phyloP scores from a whole-genome alignment of 208 protist species.

The Crithidia bombi region DNA sequence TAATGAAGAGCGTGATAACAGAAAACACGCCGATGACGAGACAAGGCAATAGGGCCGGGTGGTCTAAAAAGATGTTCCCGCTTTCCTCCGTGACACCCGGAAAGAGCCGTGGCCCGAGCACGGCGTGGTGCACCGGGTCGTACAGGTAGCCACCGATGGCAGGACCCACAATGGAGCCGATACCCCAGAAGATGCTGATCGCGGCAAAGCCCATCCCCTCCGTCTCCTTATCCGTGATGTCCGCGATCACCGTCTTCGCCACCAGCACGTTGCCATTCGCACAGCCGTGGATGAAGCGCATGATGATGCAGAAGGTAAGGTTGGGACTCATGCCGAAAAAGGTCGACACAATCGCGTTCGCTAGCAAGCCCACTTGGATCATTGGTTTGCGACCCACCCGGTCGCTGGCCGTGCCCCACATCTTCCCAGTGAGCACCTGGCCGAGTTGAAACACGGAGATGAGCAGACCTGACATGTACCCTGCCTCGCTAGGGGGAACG shows the following conservation, averaged over 20 bases:
- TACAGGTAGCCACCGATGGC: conserved; percentile 71
- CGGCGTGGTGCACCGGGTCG: conserved; percentile 44
- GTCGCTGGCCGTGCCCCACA: conserved; percentile 61
- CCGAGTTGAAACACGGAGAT: conserved; percentile 55
- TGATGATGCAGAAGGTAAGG: conserved; percentile 50
- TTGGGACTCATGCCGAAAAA: conserved; percentile 67
- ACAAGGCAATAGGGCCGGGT: conserved; percentile 62
- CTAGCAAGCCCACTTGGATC: conserved; percentile 55
- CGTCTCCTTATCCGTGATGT: conserved; percentile 77
- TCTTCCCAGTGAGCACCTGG: conserved; percentile 53
- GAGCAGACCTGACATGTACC: conserved; percentile 56
- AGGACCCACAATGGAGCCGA: conserved; percentile 67
- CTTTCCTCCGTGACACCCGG: conserved; percentile 23
- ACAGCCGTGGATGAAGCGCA: conserved; percentile 76
- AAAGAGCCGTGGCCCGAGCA: conserved; percentile 35
- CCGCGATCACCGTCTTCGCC: conserved; percentile 77
- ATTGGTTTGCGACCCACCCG: conserved; percentile 48
- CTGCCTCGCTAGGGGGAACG: conserved; percentile 45
- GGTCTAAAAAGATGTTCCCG: conserved; percentile 33
- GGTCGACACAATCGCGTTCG: conserved; percentile 54
- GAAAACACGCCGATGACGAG: conserved; percentile 35
- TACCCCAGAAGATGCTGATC: conserved; percentile 91
- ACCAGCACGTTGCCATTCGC: conserved; percentile 83
- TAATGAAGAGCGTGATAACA: conserved; percentile 30
- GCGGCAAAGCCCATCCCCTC: conserved; percentile 94